A percentile compares a stretch with the other conserved stretches of the same genome.
Conservation (phyloP, 228 moss, liverwort and hornwort genomes). For the Sphagnum fallax region DNA sequence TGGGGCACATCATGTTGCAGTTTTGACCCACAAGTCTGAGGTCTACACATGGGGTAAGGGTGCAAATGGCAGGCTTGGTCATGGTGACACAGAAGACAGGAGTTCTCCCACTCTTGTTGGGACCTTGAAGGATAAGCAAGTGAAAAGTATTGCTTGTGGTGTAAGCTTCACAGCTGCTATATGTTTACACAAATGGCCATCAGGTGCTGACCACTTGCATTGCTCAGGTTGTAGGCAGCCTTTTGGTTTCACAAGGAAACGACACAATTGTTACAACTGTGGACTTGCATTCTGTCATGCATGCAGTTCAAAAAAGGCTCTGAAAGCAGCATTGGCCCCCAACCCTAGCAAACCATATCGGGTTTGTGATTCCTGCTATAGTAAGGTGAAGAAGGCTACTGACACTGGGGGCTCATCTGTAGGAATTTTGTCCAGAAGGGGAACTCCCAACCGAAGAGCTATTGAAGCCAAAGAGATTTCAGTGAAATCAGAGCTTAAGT, state of each 20-base stretch:
- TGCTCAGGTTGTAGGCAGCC: constrained; percentile 86
- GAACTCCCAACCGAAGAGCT: constrained; percentile 33
- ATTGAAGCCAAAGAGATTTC: constrained; percentile 69
- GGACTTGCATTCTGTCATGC: constrained; percentile 84
- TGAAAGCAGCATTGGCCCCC: constrained; percentile 82
- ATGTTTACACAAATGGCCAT: constrained; percentile 95
- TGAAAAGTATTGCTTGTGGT: constrained; percentile 89
- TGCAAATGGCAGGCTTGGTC: constrained; percentile 87
- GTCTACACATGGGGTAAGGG: constrained; percentile 99
- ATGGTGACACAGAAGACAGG: constrained; percentile 83
- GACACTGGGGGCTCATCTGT: constrained; percentile 52
- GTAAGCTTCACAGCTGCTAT: constrained; percentile 81
- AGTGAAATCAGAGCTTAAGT: constrained; percentile 51
- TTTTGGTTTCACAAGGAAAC: constrained; percentile 93
- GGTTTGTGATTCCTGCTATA: constrained; percentile 87
- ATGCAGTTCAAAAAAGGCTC: constrained; percentile 92
- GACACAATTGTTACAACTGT: constrained; percentile 99
- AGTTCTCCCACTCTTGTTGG: constrained; percentile 71
- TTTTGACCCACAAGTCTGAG: constrained; percentile 84
- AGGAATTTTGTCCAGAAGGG: constrained; percentile 32
- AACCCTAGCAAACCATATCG: constrained; percentile 73
- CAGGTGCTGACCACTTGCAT: constrained; percentile 83
- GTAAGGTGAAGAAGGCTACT: constrained; percentile 69
- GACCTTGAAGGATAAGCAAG: constrained; percentile 89
- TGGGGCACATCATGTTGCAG: constrained; percentile 93